These are phyloP conservation scores for Lactifluus subvellereus DNA, from an alignment of 768 basidiomycete species.

Conservation along the genomic window DNA sequence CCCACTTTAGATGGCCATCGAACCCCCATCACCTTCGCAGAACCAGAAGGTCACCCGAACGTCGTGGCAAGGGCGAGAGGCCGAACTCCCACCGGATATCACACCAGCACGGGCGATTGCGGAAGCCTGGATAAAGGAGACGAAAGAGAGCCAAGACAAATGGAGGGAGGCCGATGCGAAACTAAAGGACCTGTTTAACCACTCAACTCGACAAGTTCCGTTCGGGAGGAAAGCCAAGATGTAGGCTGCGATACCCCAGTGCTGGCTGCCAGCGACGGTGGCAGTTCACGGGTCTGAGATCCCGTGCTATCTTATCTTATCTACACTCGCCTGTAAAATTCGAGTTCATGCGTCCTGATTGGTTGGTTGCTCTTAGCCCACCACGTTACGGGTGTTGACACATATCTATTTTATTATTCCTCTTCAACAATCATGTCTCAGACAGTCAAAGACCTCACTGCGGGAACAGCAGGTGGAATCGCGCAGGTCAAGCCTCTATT, in stretches of 20 bases:
- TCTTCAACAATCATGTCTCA: constrained; percentile 37
- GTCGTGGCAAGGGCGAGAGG: constrained; percentile 13
- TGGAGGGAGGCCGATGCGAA: constrained; percentile 56
- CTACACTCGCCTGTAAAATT: constrained; percentile 23
- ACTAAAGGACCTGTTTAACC: constrained; percentile 40
- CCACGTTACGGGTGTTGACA: constrained; percentile 1
- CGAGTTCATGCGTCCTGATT: constrained; percentile 15
- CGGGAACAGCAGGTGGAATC: constrained; percentile 88
- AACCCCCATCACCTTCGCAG: constrained; percentile 24
- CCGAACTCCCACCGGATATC: constrained; percentile 20
- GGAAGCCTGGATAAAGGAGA: constrained; percentile 61
- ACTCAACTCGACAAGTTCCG: constrained; percentile 45
- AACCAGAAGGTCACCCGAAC: constrained; percentile 22
- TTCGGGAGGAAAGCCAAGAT: constrained; percentile 23
- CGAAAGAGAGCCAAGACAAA: constrained; percentile 49
- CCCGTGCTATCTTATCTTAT: constrained; percentile 30
- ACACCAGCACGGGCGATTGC: constrained; percentile 61
- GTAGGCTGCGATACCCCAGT: constrained; percentile 20
- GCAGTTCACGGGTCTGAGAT: neutral
- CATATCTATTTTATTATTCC: neutral
- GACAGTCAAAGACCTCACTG: constrained; percentile 80
- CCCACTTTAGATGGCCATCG: constrained; percentile 24
- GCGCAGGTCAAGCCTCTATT: constrained; percentile 53
- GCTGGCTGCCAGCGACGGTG: neutral
- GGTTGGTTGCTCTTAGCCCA: constrained; percentile 17